Evolutionary conservation across 2,329 filamentous ascomycete species (phyloP).

Genomic region (Hypomyces rosellus): DNA sequence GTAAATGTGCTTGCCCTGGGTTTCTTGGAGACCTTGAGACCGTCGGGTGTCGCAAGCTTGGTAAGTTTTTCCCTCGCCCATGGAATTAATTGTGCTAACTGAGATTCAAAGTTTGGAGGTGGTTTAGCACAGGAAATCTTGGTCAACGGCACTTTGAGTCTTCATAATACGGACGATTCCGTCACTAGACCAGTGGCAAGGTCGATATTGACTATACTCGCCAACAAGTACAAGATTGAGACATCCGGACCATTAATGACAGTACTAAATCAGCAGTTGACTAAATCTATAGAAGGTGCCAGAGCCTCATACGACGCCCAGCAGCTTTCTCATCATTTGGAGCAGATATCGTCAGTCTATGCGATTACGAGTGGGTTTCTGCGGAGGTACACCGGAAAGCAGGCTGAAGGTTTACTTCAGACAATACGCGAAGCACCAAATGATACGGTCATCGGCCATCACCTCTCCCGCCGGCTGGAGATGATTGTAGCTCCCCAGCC

Average conservation of each 20-base stretch:
- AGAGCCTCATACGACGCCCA: slow-evolving; percentile 5
- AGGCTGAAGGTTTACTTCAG: slow-evolving; percentile 27
- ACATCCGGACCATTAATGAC: slow-evolving; percentile 20
- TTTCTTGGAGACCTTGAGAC: slow-evolving; percentile 31
- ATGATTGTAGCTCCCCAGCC: slow-evolving; percentile 35
- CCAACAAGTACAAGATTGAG: slow-evolving; percentile 40
- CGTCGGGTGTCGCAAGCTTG: slow-evolving; percentile 27
- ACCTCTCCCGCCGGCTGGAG: slow-evolving; percentile 37
- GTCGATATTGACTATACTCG: slow-evolving; percentile 35
- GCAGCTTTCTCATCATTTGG: slow-evolving; percentile 14
- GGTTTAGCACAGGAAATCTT: slow-evolving; percentile 31
- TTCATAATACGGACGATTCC: slow-evolving; percentile 3
- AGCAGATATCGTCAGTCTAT: slow-evolving; percentile 27
- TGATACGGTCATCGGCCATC: slow-evolving; percentile 28
- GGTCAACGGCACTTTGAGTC: slow-evolving; percentile 19
- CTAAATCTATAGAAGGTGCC: slow-evolving; percentile 14
- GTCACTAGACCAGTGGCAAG: slow-evolving; percentile 23
- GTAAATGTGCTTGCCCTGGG: slow-evolving; percentile 33
- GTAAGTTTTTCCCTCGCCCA: slow-evolving; percentile 19
- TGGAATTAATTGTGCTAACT: slow-evolving; percentile 3
- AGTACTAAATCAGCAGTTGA: slow-evolving; percentile 21
- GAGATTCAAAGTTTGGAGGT: slow-evolving; percentile 26
- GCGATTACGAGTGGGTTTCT: slow-evolving; percentile 33
- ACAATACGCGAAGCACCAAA: slow-evolving; percentile 30
- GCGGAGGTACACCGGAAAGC: slow-evolving; percentile 31